A percentile compares a stretch with the other conserved stretches of the same genome.
Conservation (phyloP, 2,329 filamentous ascomycete genomes). For the Fusarium verticillioides region DNA sequence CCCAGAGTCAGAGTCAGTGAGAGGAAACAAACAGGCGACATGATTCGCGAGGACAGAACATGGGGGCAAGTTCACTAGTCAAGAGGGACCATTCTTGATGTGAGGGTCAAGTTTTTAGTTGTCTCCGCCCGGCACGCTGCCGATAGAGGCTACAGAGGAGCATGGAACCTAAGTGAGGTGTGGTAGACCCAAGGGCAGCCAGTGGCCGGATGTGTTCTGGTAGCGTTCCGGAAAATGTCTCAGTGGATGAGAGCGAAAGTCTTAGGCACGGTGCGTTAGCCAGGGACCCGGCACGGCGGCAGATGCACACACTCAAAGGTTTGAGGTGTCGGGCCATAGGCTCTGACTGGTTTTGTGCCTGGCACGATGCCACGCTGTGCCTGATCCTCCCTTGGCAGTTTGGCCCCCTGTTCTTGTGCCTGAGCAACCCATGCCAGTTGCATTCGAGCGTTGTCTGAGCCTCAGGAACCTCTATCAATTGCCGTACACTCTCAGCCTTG, state of each 20-base stretch:
- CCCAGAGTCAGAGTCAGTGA: conserved; percentile 25
- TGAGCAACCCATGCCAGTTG: conserved; percentile 25
- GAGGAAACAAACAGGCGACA: conserved; percentile 22
- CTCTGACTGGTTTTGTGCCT: conserved; percentile 37
- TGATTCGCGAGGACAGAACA: conserved; percentile 38
- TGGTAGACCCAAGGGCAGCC: conserved; percentile 28
- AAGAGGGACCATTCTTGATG: conserved; percentile 7
- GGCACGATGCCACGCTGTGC: conserved; percentile 29
- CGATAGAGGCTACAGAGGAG: background rate
- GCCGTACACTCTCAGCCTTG: background rate
- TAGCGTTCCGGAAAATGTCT: conserved; percentile 41
- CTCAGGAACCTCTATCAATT: background rate
- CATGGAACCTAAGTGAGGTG: conserved; percentile 12
- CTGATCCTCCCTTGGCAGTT: conserved; percentile 16
- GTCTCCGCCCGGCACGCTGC: conserved; percentile 35
- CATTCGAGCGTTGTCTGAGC: background rate
- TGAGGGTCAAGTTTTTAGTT: conserved; percentile 7
- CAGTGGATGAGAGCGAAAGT: conserved; percentile 22
- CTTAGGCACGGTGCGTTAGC: conserved; percentile 45
- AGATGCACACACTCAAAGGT: conserved; percentile 43
- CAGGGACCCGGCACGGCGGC: conserved; percentile 38
- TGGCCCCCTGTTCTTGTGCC: conserved; percentile 27
- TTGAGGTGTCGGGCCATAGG: conserved; percentile 21
- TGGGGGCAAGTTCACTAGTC: conserved; percentile 31
- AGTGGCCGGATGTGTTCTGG: conserved; percentile 9